phyloP scores from a whole-genome alignment of 768 basidiomycete species.

The Pleurotus ostreatus region DNA sequence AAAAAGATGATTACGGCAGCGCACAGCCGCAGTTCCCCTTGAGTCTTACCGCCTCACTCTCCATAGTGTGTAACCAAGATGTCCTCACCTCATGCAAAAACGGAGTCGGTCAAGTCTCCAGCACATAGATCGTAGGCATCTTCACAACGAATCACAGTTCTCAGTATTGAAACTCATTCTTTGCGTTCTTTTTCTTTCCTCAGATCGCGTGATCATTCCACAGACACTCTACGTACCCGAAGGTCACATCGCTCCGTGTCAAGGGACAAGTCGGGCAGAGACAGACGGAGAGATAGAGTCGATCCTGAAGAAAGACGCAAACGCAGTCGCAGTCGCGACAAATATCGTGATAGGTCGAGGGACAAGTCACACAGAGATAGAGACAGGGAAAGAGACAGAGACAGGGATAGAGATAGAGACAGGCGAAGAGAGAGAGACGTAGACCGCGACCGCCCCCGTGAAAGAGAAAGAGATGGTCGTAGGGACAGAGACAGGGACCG shows the following conservation, averaged over 20 bases:
- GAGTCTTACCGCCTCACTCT: not conserved
- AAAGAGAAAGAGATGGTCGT: conserved; percentile 45
- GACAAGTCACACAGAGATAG: conserved; percentile 46
- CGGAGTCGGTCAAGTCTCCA: conserved; percentile 64
- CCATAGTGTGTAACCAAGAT: not conserved
- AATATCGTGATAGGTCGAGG: conserved; percentile 33
- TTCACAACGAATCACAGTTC: not conserved
- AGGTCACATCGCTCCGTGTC: conserved; percentile 73
- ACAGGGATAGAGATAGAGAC: conserved; percentile 47
- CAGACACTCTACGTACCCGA: conserved; percentile 70
- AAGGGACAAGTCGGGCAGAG: conserved; percentile 54
- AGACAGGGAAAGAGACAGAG: conserved; percentile 42
- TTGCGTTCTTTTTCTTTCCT: conserved; percentile 4
- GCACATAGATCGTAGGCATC: conserved; percentile 55
- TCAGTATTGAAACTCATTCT: too few relatives aligned
- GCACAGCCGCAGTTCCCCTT: too few relatives aligned
- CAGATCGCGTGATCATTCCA: conserved; percentile 72
- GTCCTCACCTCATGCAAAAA: conserved; percentile 36
- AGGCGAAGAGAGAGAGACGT: conserved; percentile 46
- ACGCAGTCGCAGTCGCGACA: conserved; percentile 60
- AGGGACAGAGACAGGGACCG: conserved; percentile 49
- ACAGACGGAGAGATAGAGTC: conserved; percentile 46
- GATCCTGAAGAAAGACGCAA: conserved; percentile 61
- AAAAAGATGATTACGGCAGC: not conserved
- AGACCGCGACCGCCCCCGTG: conserved; percentile 45